A percentile compares a stretch with the other conserved stretches of the same genome.
These are phyloP conservation scores for Plasmodium fragile DNA, from an alignment of 169 alveolate genomes.

Conservation along the genomic window DNA sequence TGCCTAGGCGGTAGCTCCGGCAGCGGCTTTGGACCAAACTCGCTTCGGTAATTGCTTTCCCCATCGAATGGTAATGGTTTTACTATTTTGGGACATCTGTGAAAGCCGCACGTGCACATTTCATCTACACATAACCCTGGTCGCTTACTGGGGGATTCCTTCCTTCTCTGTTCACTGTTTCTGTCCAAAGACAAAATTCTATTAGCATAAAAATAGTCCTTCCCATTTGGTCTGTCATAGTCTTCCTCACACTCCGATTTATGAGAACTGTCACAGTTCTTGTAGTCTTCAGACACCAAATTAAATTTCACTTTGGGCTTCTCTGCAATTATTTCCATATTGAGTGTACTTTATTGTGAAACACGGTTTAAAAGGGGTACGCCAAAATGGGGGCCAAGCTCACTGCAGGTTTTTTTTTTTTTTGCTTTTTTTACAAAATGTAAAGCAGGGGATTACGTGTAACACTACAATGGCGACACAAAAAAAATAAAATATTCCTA, in stretches of 20 bases:
- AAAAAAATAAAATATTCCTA: not conserved
- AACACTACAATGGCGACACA: not conserved
- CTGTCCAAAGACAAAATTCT: conserved; percentile 60
- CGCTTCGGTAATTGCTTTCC: conserved; percentile 77
- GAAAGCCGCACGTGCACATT: conserved; percentile 83
- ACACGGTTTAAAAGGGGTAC: conserved; percentile 5
- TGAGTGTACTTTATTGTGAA: conserved; percentile 15
- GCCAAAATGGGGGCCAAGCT: not conserved
- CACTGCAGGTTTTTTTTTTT: not conserved
- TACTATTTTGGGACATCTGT: conserved; percentile 77
- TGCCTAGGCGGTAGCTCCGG: conserved; percentile 57
- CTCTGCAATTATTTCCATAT: conserved; percentile 54
- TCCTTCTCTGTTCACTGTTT: conserved; percentile 78
- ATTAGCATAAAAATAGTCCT: conserved; percentile 25
- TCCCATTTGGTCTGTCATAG: conserved; percentile 8
- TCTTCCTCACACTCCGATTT: conserved; percentile 7
- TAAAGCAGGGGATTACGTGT: not conserved
- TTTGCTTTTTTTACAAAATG: conserved; percentile 1
- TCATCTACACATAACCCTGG: conserved; percentile 85
- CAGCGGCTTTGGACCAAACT: conserved; percentile 79
- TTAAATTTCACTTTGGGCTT: conserved; percentile 62
- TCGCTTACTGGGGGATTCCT: conserved; percentile 78
- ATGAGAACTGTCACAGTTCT: conserved; percentile 20
- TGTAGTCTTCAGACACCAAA: conserved; percentile 20
- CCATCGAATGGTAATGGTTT: conserved; percentile 81